Evolutionary conservation across 495 filamentous ascomycete species (phyloP), one percentile per base, ranked within the genome.

Genomic region (Hyaloscypha variabilis): DNA sequence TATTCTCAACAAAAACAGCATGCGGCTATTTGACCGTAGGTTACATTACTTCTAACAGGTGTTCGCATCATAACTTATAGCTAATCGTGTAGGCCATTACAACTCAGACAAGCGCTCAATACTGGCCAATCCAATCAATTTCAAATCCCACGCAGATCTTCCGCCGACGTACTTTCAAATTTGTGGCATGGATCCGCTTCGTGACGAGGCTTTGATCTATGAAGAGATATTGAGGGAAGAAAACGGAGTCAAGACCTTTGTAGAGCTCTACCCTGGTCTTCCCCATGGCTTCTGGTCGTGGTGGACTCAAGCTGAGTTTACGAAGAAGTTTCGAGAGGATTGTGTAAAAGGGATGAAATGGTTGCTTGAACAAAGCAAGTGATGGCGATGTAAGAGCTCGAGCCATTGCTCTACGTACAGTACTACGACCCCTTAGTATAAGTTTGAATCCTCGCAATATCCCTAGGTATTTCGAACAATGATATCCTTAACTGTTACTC

Each of bases 211-310:
- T 0, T 63, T 81, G 30, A 71, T 82, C 5, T 79, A 80, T 62
- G 78, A 79, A 57, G 62, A 72, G 55, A 60, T 80, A 14, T 63
- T 82, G 59, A 72, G 71, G 28, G 74, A 76, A 49, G 72, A 78
- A 11, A 67, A 58, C 11, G 71, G 72, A 0, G 64, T 80, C 10
- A 65, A 70, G 62, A 80, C 78, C 10, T 58, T 64, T 53, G 31
- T 75, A 14, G 74, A 78, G 67, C 14, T 81, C 2, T 82, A 78
- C 61, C 74, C 76, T 54, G 80, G 79, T 1, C 71, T 81, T n/a
- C 77, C 76, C 24, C 78, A 82, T 73, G 74, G 75, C 11, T 79
- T 80, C 46, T 80, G 78, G 80, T 71, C 69, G 1, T 74, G 71
- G 31, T 75, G 55, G 61, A 70, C 71, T 1, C 10, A 64, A 6